phyloP scores from a whole-genome alignment of 1,284 basidiomycete genomes.

The Lentinula novae-zelandiae region DNA sequence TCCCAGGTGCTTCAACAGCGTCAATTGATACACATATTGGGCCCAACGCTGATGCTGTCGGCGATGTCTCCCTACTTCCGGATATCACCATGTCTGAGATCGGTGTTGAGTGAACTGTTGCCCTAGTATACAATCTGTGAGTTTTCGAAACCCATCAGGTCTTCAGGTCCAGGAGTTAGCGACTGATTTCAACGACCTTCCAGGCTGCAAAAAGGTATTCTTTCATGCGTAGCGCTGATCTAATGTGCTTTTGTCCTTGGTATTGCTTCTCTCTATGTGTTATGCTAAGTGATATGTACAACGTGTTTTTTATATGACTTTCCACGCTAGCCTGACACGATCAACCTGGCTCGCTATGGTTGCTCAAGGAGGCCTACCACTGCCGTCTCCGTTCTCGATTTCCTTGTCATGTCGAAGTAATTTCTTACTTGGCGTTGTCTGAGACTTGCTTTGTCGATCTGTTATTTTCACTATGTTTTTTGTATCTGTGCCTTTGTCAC shows the following conservation, averaged over 20 bases:
- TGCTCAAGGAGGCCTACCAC: too few relatives aligned
- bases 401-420: too few relatives aligned
- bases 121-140: neutral
- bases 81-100: constrained; percentile 10
- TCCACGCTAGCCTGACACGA: too few relatives aligned
- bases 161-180: too few relatives aligned
- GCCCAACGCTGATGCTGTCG: neutral
- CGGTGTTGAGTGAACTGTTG: neutral
- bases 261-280: neutral
- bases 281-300: neutral
- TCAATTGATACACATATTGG: neutral
- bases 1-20: neutral
- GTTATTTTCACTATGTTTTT: neutral
- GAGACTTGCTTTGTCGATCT: neutral
- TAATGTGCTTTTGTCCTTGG: neutral
- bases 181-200: too few relatives aligned
- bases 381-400: too few relatives aligned
- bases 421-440: neutral
- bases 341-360: too few relatives aligned
- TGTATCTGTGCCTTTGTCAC: neutral
- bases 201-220: too few relatives aligned
- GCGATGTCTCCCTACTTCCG: constrained; percentile 2
- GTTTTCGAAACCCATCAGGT: neutral
- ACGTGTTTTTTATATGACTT: neutral
- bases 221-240: neutral